Evolutionary conservation across 2,329 filamentous ascomycete species (phyloP).

Genomic region (Epichloe typhina): DNA sequence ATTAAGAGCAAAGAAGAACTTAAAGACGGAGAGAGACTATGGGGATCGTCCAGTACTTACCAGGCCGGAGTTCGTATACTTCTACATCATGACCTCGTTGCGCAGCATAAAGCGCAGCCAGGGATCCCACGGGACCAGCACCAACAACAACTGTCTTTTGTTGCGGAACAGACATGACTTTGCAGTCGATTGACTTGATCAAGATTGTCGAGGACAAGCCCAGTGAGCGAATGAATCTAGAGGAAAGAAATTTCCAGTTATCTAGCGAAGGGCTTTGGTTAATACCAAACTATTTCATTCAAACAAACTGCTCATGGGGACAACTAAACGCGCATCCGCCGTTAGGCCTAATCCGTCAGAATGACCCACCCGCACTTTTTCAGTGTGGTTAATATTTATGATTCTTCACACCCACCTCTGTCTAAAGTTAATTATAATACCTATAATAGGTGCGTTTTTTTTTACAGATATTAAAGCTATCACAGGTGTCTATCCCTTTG

Average conservation of each 20-base stretch:
- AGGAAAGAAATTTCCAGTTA: background rate
- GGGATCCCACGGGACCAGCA: conserved; percentile 81
- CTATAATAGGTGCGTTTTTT: no score
- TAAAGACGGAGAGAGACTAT: background rate
- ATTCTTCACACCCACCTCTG: no score
- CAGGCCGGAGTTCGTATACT: conserved; percentile 83
- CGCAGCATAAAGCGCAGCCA: conserved; percentile 87
- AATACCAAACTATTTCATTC: background rate
- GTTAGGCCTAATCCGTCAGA: no score
- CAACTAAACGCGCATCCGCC: background rate
- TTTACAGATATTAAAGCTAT: no score
- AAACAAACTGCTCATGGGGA: background rate
- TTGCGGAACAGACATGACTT: conserved; percentile 18
- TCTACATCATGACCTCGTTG: conserved; percentile 80
- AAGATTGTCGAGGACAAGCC: background rate
- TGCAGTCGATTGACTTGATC: background rate
- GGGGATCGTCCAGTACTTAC: conserved; percentile 36
- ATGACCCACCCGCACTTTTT: no score
- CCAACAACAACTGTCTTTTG: conserved; percentile 75
- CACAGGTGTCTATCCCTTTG: no score
- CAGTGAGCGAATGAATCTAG: background rate
- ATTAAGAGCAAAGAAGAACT: no score
- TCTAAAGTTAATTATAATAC: no score
- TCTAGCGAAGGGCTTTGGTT: background rate
- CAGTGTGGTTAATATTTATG: no score